Conservation (phyloP, 1,284 basidiomycete genomes). For the Xerocomus subilludens region DNA sequence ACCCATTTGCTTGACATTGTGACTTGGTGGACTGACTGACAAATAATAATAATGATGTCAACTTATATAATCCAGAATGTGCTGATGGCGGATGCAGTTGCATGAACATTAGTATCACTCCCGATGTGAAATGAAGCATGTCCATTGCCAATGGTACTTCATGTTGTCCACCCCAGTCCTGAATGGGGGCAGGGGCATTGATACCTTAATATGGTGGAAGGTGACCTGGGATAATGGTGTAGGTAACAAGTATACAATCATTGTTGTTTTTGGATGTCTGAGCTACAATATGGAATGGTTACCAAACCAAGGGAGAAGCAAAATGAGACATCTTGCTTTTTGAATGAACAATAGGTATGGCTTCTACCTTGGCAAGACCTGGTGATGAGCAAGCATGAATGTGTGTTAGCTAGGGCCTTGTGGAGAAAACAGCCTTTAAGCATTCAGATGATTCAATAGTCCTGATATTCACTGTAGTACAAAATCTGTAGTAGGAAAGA, state of each 20-base stretch:
- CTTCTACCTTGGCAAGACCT: constrained; percentile 48
- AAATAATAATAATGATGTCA: too few species aligned
- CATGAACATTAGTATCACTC: too few species aligned
- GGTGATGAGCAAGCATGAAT: constrained; percentile 58
- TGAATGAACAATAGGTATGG: constrained; percentile 48
- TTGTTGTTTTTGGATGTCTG: constrained; percentile 35
- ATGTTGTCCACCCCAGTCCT: constrained; percentile 39
- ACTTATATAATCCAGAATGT: too few species aligned
- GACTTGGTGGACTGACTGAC: too few species aligned
- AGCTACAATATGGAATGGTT: constrained; percentile 43
- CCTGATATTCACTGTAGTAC: too few species aligned
- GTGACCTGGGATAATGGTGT: constrained; percentile 30
- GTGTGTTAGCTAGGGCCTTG: too few species aligned
- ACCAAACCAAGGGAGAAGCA: constrained; percentile 63
- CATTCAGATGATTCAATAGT: too few species aligned
- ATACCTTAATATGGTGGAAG: constrained; percentile 51
- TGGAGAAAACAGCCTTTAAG: too few species aligned
- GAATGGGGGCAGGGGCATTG: constrained; percentile 47
- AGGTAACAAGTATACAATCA: constrained; percentile 47
- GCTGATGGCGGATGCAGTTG: too few species aligned
- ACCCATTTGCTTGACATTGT: too few species aligned
- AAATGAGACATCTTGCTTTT: constrained; percentile 63
- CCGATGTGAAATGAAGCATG: constrained; percentile 53
- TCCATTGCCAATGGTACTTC: constrained; percentile 41
- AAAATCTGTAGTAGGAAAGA: too few species aligned